Base-by-base conservation (phyloP, 2,329 filamentous ascomycete species). In the Aquanectria penicillioides region DNA sequence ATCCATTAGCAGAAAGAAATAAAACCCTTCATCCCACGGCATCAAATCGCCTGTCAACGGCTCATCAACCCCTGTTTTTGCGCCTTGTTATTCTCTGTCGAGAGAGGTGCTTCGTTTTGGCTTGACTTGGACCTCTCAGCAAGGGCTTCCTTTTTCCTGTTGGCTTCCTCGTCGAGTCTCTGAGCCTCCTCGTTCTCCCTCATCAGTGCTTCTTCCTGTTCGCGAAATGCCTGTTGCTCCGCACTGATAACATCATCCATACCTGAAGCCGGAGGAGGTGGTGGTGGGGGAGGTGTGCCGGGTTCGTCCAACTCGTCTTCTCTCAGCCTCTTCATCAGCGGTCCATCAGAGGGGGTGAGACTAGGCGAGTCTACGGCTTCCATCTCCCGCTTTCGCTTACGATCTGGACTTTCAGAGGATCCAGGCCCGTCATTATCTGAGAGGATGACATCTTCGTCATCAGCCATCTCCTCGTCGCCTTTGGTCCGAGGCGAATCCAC, bases 361-460 rank as follows among this genome's bases (percentile, higher is more conserved):
- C 74, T 78, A 2, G 78, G 76, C 23, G 81, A 81, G 13, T 76
- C 78, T 29, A 63, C 66, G 5, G 64, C 63, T 31, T 75, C 73
- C 1, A 67, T 67, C n/a, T 74, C 73, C 26, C 89, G 83, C 73
- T 92, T 93, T 9, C 90, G 85, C 73, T 93, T 92, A 44, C 84
- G 78, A 22, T 84, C 82, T 22, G 80, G 73, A 51, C 82, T 82
- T 33, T 75, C 77, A 4, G 83, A 81, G 3, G 80, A 81, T 18
- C 69, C 75, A 20, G 64, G 65, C 40, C 78, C 75, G 61, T 82
- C 82, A n/a, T 77, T 75, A 56, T 84, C 81, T 18, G 75, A 78
- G 47, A 78, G 70, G 12, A 73, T 69, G 36, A 78, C 75, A n/a
- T 78, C 76, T 40, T 75, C 64, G 2, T 69, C 70, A 28, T 71